Base-by-base conservation (phyloP, 495 filamentous ascomycete genomes). In the Haplographium delicatum region DNA sequence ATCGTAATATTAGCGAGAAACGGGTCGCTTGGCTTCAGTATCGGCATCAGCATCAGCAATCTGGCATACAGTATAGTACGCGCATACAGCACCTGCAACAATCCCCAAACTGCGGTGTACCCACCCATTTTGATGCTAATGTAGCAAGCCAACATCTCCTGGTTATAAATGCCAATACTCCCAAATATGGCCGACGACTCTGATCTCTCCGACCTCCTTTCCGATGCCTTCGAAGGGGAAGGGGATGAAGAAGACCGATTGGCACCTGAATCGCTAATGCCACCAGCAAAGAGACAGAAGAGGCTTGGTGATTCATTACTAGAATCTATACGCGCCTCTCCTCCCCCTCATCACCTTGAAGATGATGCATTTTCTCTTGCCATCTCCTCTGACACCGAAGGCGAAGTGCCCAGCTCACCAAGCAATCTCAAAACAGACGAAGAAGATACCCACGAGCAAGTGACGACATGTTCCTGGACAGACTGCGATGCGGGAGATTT, bases 381-480 rank as follows among this genome's bases (percentile, higher is more conserved):
- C 20, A 85, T 97, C 56, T 95, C 89, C 35, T 86, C 83, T 34
- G 94, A 98, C 61, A 93, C 86, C 51, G 86, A 85, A 28, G 88
- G 88, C 65, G 85, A 86, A 50, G 78, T 96, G n/a, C 85, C 85
- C 1, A 82, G 73, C 54, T 85, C 82, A 0, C 85, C 84, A 2
- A 64, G 71, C 52, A 69, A 72, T 25, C 62, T 76, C 41, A 66
- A 71, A 26, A 79, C 76, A 38, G 85, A 89, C 50, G 82, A 83
- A 28, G 88, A 91, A 59, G 87, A 89, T 52, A 85, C 83, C 50
- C 80, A 86, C 57, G 93, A 96, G 56, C 94, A 97, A 64, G 82
- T 97, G 47, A 94, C 88, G 2, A 68, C 84, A 25, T 98, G 93
- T 66, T 78, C 78, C 22, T 98, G 93, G 93, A 84, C 89, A 39